Percentiles rank a stretch among this genome's conserved stretches.
These are phyloP conservation scores for Karstenula rhodostoma DNA, from an alignment of 2,329 filamentous ascomycete genomes.

Conservation along the genomic window DNA sequence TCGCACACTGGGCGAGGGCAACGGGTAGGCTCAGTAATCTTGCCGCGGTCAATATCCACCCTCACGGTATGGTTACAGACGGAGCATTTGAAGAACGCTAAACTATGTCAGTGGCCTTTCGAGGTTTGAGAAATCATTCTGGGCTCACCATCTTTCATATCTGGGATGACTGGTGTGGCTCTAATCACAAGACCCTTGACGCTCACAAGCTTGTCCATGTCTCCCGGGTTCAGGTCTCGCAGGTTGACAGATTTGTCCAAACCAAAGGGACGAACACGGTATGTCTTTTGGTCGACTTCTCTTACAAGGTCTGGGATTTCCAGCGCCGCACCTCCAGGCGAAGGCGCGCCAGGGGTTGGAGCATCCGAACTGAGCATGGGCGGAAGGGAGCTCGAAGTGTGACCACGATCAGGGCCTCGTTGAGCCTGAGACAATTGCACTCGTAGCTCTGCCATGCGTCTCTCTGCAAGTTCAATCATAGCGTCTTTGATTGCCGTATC, in stretches of 20 bases:
- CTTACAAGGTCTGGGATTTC: slow-evolving; percentile 74
- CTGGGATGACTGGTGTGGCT: slow-evolving; percentile 93
- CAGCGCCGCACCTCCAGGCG: slow-evolving; percentile 48
- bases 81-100: slow-evolving; percentile 93
- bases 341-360: slow-evolving; percentile 53
- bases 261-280: slow-evolving; percentile 88
- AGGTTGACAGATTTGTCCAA: slow-evolving; percentile 88
- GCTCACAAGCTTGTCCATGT: slow-evolving; percentile 95
- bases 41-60: slow-evolving; percentile 92
- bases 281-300: slow-evolving; percentile 80
- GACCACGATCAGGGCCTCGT: slow-evolving; percentile 53
- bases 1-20: slow-evolving; percentile 85
- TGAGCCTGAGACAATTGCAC: slow-evolving; percentile 64
- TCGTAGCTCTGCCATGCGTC: slow-evolving; percentile 76
- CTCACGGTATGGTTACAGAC: slow-evolving; percentile 91
- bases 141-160: slow-evolving; percentile 83
- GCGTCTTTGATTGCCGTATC: slow-evolving; percentile 93
- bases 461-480: slow-evolving; percentile 87
- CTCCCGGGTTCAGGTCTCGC: slow-evolving; percentile 91
- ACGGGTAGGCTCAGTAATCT: slow-evolving; percentile 91
- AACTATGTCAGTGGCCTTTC: slow-evolving; percentile 22
- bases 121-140: neutral
- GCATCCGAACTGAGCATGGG: slow-evolving; percentile 82
- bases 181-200: slow-evolving; percentile 97
- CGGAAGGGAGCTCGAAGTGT: slow-evolving; percentile 74